phyloP scores from a whole-genome alignment of 805 yeast species.

The Candida stauntonica region DNA sequence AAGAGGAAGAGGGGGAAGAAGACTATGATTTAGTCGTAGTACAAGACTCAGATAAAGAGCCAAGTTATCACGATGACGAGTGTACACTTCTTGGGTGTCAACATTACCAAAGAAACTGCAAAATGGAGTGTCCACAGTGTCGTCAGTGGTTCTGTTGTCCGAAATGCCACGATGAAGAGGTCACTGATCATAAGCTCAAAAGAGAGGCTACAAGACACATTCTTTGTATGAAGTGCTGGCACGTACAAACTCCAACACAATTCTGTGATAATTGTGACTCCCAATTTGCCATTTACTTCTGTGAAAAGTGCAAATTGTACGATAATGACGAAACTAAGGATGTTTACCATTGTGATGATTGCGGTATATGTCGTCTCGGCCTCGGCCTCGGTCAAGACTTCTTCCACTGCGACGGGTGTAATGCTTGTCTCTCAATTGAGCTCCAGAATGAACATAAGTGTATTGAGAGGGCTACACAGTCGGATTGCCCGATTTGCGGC shows the following conservation, averaged over 20 bases:
- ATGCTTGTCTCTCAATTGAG: constrained; percentile 81
- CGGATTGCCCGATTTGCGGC: constrained; percentile 90
- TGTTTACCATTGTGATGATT: constrained; percentile 87
- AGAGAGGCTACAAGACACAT: constrained; percentile 61
- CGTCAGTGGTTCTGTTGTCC: constrained; percentile 75
- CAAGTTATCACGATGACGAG: constrained; percentile 43
- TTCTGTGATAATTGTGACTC: constrained; percentile 65
- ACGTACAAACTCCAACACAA: constrained; percentile 69
- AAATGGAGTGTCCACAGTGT: constrained; percentile 76
- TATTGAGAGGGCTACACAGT: constrained; percentile 81
- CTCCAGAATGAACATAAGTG: constrained; percentile 76
- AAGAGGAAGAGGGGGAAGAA: constrained; percentile 14
- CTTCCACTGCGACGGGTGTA: constrained; percentile 87
- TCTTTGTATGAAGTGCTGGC: constrained; percentile 75
- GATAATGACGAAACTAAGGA: constrained; percentile 77
- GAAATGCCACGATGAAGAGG: constrained; percentile 74
- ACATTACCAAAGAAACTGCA: constrained; percentile 82
- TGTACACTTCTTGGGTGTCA: constrained; percentile 62
- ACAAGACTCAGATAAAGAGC: constrained; percentile 42
- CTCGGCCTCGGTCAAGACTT: constrained; percentile 84
- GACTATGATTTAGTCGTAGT: constrained; percentile 32
- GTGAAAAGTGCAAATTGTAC: constrained; percentile 73
- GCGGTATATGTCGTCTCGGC: constrained; percentile 92
- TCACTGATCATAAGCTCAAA: constrained; percentile 49
- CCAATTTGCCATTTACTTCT: constrained; percentile 71